phyloP scores from a whole-genome alignment of 257 asterid genomes.

The Ilex aquifolium region DNA sequence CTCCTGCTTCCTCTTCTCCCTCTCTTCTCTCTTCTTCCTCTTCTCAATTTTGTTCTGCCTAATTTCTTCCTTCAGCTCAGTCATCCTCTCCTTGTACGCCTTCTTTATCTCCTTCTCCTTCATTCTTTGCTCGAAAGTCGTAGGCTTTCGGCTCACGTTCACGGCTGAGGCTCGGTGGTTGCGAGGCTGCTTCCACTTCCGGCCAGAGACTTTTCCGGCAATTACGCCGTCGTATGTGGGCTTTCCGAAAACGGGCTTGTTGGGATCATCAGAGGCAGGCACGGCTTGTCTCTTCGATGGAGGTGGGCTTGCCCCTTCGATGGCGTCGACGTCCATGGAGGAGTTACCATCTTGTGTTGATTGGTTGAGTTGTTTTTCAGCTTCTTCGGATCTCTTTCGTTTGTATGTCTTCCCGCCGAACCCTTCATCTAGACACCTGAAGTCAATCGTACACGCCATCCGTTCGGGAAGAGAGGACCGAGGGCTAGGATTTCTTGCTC shows the following conservation, averaged over 20 bases:
- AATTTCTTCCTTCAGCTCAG: slow-evolving; percentile 76
- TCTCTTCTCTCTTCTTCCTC: slow-evolving; percentile 61
- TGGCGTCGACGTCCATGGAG: slow-evolving; percentile 32
- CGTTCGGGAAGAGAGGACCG: background rate
- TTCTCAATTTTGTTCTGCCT: slow-evolving; percentile 62
- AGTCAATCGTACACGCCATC: slow-evolving; percentile 93
- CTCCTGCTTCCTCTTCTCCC: slow-evolving; percentile 76
- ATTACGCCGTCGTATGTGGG: slow-evolving; percentile 87
- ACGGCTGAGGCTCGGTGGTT: slow-evolving; percentile 64
- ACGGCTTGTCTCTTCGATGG: slow-evolving; percentile 66
- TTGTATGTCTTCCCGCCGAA: slow-evolving; percentile 91
- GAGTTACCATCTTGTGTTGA: slow-evolving; percentile 5
- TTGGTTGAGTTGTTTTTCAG: slow-evolving; percentile 12
- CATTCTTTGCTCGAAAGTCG: slow-evolving; percentile 51
- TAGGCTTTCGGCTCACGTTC: slow-evolving; percentile 52
- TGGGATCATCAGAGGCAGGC: slow-evolving; percentile 46
- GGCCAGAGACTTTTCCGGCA: slow-evolving; percentile 80
- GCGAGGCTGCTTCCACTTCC: slow-evolving; percentile 86
- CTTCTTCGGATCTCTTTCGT: slow-evolving; percentile 64
- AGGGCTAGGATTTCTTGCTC: too few species aligned
- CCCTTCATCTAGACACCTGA: slow-evolving; percentile 78
- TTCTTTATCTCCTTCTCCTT: slow-evolving; percentile 70
- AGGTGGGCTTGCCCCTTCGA: slow-evolving; percentile 7
- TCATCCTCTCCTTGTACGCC: slow-evolving; percentile 59
- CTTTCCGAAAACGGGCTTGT: slow-evolving; percentile 54